Percentiles rank a stretch among this genome's conserved stretches.
phyloP scores from a whole-genome alignment of 345 rosid genomes.

The Syzygium aromaticum region DNA sequence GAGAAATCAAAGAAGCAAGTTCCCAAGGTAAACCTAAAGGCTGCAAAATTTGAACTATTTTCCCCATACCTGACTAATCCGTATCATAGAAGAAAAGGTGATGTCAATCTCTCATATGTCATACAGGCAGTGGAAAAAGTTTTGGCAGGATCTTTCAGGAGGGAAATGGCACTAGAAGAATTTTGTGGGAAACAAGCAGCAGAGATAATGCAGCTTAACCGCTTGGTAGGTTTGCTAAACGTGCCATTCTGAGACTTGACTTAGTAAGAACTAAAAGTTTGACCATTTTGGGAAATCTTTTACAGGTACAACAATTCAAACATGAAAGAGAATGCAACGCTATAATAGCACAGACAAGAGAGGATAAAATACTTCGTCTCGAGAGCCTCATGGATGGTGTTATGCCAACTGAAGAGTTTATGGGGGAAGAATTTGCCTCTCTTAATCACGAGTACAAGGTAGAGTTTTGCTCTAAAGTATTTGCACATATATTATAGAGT shows the following conservation, averaged over 20 bases:
- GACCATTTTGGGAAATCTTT: conserved; percentile 3
- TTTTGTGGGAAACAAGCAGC: conserved; percentile 79
- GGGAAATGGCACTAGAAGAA: conserved; percentile 99
- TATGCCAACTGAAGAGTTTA: conserved; percentile 74
- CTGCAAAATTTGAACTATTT: background rate
- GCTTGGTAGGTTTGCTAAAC: conserved; percentile 58
- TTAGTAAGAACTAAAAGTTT: background rate
- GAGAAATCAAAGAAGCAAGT: conserved; percentile 64
- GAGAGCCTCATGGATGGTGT: conserved; percentile 98
- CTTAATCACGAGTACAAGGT: conserved; percentile 80
- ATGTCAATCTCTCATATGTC: conserved; percentile 1
- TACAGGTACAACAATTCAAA: conserved; percentile 94
- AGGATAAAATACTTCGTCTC: conserved; percentile 86
- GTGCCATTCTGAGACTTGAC: background rate
- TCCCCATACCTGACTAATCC: background rate
- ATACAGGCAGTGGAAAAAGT: conserved; percentile 92
- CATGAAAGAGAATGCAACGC: conserved; percentile 98
- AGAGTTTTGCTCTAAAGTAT: conserved; percentile 2
- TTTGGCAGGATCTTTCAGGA: conserved; percentile 89
- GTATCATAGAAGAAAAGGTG: background rate
- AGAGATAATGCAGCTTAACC: conserved; percentile 84
- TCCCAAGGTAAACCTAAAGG: conserved; percentile 55
- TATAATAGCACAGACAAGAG: conserved; percentile 79
- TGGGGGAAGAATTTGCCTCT: conserved; percentile 79
- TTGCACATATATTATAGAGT: background rate